These are phyloP conservation scores for Cutaneotrichosporon arboriforme DNA, from an alignment of 1,284 basidiomycete species.

Conservation along the genomic window DNA sequence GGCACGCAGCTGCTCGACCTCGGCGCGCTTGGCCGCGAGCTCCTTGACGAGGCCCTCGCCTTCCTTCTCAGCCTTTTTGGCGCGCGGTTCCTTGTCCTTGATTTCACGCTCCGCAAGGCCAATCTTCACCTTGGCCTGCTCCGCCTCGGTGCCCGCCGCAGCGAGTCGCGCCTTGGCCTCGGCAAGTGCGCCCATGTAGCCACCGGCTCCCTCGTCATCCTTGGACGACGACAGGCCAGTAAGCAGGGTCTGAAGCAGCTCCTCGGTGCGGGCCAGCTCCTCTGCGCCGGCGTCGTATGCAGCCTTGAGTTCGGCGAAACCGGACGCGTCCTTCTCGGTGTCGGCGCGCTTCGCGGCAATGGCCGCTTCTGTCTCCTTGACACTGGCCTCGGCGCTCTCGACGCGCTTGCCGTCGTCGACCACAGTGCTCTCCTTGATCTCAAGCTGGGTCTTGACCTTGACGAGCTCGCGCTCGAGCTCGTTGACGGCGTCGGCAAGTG, in stretches of 20 bases:
- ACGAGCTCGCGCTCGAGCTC: conserved; percentile 78
- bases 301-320: conserved; percentile 53
- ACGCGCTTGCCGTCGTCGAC: conserved; percentile 72
- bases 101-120: conserved; percentile 76
- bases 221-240: conserved; percentile 70
- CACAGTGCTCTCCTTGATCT: conserved; percentile 72
- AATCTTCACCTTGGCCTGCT: conserved; percentile 75
- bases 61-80: conserved; percentile 80
- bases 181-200: conserved; percentile 94
- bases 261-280: conserved; percentile 71
- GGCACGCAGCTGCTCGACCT: conserved; percentile 58
- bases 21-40: conserved; percentile 58
- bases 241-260: conserved; percentile 89
- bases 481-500: conserved; percentile 70
- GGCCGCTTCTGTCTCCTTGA: conserved; percentile 58
- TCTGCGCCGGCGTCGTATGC: conserved; percentile 62
- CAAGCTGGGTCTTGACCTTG: conserved; percentile 79
- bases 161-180: conserved; percentile 74
- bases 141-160: conserved; percentile 74
- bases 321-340: conserved; percentile 51
- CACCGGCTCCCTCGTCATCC: conserved; percentile 62
- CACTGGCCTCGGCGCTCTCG: conserved; percentile 55
- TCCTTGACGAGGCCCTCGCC: conserved; percentile 66
- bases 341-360: conserved; percentile 58
- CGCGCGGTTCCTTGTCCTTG: conserved; percentile 67